phyloP scores from a whole-genome alignment of 176 grass and related monocot species.

The Eleusine indica region DNA sequence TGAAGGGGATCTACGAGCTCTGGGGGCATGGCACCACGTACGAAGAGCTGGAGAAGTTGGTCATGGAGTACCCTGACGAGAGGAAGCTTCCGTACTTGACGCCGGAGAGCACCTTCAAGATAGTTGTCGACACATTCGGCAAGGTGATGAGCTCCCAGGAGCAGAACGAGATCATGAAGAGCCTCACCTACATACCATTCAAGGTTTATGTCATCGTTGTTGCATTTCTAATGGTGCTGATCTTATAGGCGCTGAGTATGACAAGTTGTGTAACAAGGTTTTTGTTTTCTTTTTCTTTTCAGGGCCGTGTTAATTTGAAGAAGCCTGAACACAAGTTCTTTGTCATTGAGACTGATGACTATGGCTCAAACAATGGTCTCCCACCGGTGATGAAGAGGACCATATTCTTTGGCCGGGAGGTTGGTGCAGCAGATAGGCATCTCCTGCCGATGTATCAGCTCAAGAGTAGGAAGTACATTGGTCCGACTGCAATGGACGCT shows the following conservation, averaged over 20 bases:
- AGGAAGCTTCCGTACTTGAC: constrained; percentile 78
- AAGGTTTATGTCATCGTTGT: constrained; percentile 36
- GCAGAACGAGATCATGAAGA: constrained; percentile 79
- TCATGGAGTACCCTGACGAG: constrained; percentile 75
- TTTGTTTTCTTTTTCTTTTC: not conserved
- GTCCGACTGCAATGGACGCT: constrained; percentile 90
- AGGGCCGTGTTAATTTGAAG: constrained; percentile 92
- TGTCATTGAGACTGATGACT: constrained; percentile 94
- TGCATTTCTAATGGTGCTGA: not conserved
- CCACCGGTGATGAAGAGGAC: constrained; percentile 81
- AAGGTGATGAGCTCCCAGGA: constrained; percentile 87
- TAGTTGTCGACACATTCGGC: constrained; percentile 79
- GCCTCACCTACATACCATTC: constrained; percentile 87
- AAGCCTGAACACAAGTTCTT: constrained; percentile 81
- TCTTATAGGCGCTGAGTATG: not conserved
- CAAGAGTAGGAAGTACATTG: constrained; percentile 90
- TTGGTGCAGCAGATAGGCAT: constrained; percentile 88
- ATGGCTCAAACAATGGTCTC: constrained; percentile 78
- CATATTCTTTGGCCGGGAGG: constrained; percentile 82
- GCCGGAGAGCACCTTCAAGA: constrained; percentile 79
- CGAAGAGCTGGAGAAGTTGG: constrained; percentile 73
- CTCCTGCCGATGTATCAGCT: constrained; percentile 87
- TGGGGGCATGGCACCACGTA: constrained; percentile 86
- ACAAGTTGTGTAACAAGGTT: not conserved
- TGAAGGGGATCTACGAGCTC: constrained; percentile 94